Evolutionary conservation across 1,284 basidiomycete species (phyloP).

Genomic region (Sanghuangporus sanghuang): DNA sequence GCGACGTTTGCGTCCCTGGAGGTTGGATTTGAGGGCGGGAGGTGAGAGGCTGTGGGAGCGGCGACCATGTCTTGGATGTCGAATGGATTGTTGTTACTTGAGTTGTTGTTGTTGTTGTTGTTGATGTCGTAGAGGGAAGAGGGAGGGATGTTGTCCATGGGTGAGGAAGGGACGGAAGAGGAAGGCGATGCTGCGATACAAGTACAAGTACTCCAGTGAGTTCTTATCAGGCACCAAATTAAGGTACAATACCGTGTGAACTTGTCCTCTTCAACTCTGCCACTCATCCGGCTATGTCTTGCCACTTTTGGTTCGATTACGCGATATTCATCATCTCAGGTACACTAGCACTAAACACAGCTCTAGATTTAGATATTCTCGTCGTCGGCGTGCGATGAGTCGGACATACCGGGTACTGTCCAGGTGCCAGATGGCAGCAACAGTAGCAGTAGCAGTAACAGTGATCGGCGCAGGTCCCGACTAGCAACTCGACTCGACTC

Average conservation of each 20-base stretch:
- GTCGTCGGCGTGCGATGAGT: neutral
- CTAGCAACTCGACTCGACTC: too few species aligned
- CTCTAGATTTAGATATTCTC: too few species aligned
- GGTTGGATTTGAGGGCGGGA: conserved; percentile 11
- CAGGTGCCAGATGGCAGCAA: neutral
- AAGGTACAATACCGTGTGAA: conserved; percentile 9
- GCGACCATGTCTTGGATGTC: conserved; percentile 8
- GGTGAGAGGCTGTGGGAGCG: neutral
- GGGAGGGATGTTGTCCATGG: neutral
- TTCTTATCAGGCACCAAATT: conserved; percentile 13
- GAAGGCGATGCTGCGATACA: too few species aligned
- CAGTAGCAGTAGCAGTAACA: too few species aligned
- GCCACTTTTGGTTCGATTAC: neutral
- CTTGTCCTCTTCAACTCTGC: neutral
- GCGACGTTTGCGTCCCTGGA: conserved; percentile 27
- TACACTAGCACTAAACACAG: too few species aligned
- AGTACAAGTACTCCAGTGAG: neutral
- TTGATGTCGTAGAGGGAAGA: neutral
- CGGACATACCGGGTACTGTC: neutral
- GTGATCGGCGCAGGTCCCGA: neutral
- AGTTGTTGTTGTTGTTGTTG: neutral
- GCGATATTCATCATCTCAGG: neutral
- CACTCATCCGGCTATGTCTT: neutral
- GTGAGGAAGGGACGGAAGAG: neutral
- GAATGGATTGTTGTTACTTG: neutral